Conservation (phyloP, 495 filamentous ascomycete genomes). For the Podospora bellae-mahoneyi region DNA sequence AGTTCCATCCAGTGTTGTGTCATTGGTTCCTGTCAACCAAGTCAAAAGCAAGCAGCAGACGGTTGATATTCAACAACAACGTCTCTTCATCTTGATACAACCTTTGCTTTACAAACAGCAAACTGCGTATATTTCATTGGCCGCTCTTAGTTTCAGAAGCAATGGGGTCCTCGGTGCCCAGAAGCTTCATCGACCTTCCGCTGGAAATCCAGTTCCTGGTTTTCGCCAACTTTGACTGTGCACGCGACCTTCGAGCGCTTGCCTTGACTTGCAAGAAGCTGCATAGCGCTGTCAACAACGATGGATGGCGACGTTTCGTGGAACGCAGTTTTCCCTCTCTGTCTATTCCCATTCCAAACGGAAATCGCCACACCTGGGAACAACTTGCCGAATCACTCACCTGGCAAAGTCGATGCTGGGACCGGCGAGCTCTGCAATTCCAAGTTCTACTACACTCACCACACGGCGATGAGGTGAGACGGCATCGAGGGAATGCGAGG, state of each 20-base stretch:
- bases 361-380: slow-evolving; percentile 30
- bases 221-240: slow-evolving; percentile 37
- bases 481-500: slow-evolving; percentile 2
- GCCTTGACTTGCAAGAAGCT: slow-evolving; percentile 31
- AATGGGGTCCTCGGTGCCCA: slow-evolving; percentile 2
- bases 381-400: slow-evolving; percentile 39
- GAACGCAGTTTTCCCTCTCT: slow-evolving; percentile 38
- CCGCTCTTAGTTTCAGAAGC: background rate
- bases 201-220: slow-evolving; percentile 41
- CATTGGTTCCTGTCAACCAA: background rate
- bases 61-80: background rate
- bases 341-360: slow-evolving; percentile 17
- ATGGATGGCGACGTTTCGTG: slow-evolving; percentile 47
- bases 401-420: slow-evolving; percentile 45
- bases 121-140: background rate
- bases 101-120: background rate
- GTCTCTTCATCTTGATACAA: background rate
- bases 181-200: slow-evolving; percentile 28
- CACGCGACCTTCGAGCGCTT: slow-evolving; percentile 36
- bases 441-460: slow-evolving; percentile 19
- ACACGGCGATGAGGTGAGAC: slow-evolving; percentile 1
- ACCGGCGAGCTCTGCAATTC: slow-evolving; percentile 36
- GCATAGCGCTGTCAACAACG: slow-evolving; percentile 27
- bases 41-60: background rate
- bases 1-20: background rate